Conservation (phyloP, 805 yeast species). For the Cyberlindnera euphorbiae region DNA sequence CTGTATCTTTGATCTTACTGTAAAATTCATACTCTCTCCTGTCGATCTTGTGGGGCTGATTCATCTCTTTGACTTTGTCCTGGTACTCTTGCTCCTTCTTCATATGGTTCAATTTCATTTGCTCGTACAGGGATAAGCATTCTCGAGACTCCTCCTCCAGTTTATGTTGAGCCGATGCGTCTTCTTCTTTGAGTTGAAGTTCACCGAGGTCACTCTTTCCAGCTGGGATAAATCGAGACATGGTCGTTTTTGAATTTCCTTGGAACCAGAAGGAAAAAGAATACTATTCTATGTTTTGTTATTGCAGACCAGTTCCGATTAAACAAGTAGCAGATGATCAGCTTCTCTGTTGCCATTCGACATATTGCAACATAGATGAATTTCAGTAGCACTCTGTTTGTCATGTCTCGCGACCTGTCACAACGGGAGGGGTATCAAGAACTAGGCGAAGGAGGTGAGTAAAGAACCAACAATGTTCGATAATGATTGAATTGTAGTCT, state of each 20-base stretch:
- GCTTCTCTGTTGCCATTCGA: too few species aligned
- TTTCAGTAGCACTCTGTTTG: too few species aligned
- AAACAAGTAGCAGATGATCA: too few species aligned
- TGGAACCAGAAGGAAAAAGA: too few species aligned
- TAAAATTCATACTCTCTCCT: constrained; percentile 21
- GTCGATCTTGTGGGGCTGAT: constrained; percentile 18
- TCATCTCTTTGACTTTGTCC: constrained; percentile 20
- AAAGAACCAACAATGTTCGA: too few species aligned
- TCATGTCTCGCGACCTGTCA: too few species aligned
- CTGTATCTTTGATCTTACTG: constrained; percentile 6
- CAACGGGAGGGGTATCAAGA: too few species aligned
- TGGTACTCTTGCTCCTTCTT: constrained; percentile 22
- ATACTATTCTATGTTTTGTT: too few species aligned
- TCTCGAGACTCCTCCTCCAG: constrained; percentile 22
- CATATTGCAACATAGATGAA: too few species aligned
- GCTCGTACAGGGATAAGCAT: constrained; percentile 23
- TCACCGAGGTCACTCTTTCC: constrained; percentile 24
- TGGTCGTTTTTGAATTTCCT: constrained; percentile 1
- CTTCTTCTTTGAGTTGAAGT: constrained; percentile 16
- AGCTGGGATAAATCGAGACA: constrained; percentile 27
- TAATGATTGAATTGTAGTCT: too few species aligned
- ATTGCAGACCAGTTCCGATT: too few species aligned
- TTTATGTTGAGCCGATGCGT: constrained; percentile 15
- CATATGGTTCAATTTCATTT: constrained; percentile 24
- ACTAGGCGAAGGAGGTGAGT: too few species aligned